Evolutionary conservation across 1,139 yeast species (phyloP).

Genomic region (Protomyces macrosporus): DNA sequence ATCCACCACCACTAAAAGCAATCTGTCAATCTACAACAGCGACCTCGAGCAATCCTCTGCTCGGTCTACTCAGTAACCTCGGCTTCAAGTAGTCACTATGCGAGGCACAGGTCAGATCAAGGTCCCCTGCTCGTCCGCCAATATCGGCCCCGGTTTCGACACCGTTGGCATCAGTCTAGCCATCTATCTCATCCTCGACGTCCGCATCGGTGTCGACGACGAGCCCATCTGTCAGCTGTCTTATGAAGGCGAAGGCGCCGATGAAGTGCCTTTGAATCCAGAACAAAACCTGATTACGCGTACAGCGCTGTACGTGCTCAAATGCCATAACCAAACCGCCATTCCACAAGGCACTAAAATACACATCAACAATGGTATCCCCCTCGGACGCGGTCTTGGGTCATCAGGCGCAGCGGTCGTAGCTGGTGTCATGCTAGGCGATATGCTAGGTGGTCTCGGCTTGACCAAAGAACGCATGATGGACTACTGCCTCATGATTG

Average conservation of each 20-base stretch:
- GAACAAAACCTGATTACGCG: constrained; percentile 81
- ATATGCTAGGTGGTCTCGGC: constrained; percentile 68
- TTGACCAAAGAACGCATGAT: constrained; percentile 75
- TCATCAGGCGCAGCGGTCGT: constrained; percentile 99
- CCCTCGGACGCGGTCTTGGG: constrained; percentile 93
- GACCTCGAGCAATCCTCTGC: not conserved
- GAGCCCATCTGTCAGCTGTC: constrained; percentile 50
- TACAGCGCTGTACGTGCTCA: constrained; percentile 82
- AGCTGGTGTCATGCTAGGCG: constrained; percentile 91
- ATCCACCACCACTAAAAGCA: not conserved
- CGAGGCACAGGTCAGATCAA: constrained; percentile 42
- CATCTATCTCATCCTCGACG: constrained; percentile 64
- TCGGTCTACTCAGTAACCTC: too few species aligned
- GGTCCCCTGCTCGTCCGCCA: constrained; percentile 96
- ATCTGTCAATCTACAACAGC: not conserved
- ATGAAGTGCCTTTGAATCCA: constrained; percentile 67
- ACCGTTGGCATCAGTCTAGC: constrained; percentile 87
- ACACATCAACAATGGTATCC: constrained; percentile 82
- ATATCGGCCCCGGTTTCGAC: constrained; percentile 97
- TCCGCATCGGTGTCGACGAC: constrained; percentile 36
- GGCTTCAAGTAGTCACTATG: not conserved
- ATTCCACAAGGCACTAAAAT: constrained; percentile 84
- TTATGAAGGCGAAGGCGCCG: constrained; percentile 76
- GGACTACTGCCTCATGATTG: constrained; percentile 93
- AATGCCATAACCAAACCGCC: constrained; percentile 66